Evolutionary conservation across 495 filamentous ascomycete species (phyloP).

Genomic region (Margaritispora aquatica): DNA sequence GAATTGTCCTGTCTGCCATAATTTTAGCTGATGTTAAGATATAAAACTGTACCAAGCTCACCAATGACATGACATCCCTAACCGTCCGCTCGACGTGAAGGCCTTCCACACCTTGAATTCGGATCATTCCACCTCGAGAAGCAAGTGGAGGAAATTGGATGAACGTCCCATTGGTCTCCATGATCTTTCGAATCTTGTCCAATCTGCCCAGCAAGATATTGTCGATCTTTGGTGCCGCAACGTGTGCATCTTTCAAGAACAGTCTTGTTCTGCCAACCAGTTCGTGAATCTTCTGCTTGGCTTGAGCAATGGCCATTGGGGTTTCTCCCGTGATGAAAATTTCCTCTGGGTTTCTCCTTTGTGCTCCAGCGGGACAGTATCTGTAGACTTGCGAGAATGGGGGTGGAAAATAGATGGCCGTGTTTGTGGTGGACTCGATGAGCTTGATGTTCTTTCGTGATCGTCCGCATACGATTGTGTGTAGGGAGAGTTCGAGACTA

Average conservation of each 20-base stretch:
- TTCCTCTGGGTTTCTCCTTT: constrained; percentile 75
- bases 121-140: constrained; percentile 68
- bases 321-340: constrained; percentile 90
- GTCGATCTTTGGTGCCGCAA: constrained; percentile 86
- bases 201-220: constrained; percentile 84
- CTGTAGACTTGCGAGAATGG: constrained; percentile 85
- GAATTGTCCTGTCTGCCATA: constrained; percentile 78
- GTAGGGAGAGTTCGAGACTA: constrained; percentile 79
- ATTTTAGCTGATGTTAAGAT: constrained; percentile 26
- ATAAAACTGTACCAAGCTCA: constrained; percentile 27
- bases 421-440: constrained; percentile 88
- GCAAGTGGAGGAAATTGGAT: constrained; percentile 84
- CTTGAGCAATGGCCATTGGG: constrained; percentile 69
- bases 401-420: constrained; percentile 95
- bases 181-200: constrained; percentile 96
- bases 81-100: constrained; percentile 91
- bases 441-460: constrained; percentile 93
- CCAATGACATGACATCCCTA: constrained; percentile 88
- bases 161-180: constrained; percentile 92
- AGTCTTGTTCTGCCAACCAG: constrained; percentile 68
- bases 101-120: constrained; percentile 88
- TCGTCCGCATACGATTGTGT: constrained; percentile 84
- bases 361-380: constrained; percentile 74
- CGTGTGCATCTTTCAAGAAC: constrained; percentile 83
- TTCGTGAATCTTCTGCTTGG: constrained; percentile 84